A percentile compares a stretch with the other conserved stretches of the same genome.
These are phyloP conservation scores for Pseudogymnoascus verrucosus DNA, from an alignment of 2,329 filamentous ascomycete species.

Conservation along the genomic window DNA sequence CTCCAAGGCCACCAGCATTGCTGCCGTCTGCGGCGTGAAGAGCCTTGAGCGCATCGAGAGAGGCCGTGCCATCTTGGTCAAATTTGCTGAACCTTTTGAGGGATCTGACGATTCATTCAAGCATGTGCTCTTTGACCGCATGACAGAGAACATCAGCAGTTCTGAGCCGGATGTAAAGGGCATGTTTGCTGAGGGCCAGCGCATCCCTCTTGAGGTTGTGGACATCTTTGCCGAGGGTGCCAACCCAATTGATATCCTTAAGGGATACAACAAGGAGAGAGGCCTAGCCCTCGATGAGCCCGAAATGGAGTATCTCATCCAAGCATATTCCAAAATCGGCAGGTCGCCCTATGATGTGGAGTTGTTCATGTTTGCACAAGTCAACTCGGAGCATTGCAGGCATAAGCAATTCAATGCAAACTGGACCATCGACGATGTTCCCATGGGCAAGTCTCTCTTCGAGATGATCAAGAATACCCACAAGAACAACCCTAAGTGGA, in stretches of 20 bases:
- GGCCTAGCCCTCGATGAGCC: slow-evolving; percentile 80
- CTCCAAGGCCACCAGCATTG: slow-evolving; percentile 89
- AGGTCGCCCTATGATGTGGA: slow-evolving; percentile 79
- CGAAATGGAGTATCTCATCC: slow-evolving; percentile 92
- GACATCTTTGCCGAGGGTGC: slow-evolving; percentile 59
- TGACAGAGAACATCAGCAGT: slow-evolving; percentile 77
- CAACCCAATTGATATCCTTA: slow-evolving; percentile 62
- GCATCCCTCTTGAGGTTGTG: slow-evolving; percentile 62
- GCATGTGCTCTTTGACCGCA: slow-evolving; percentile 80
- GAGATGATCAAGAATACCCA: slow-evolving; percentile 97
- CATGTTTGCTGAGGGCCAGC: slow-evolving; percentile 68
- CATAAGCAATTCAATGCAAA: slow-evolving; percentile 91
- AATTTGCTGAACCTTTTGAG: slow-evolving; percentile 45
- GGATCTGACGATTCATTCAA: slow-evolving; percentile 47
- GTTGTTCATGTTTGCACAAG: slow-evolving; percentile 98
- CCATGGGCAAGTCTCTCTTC: slow-evolving; percentile 76
- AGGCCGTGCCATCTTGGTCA: slow-evolving; percentile 67
- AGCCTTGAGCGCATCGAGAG: slow-evolving; percentile 74
- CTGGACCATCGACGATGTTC: slow-evolving; percentile 86
- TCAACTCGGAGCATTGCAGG: slow-evolving; percentile 87
- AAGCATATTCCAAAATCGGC: slow-evolving; percentile 60
- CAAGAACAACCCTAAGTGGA: slow-evolving; percentile 66
- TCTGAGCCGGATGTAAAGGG: slow-evolving; percentile 58
- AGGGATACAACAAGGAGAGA: slow-evolving; percentile 73
- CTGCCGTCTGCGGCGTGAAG: slow-evolving; percentile 79